Evolutionary conservation across 2,329 filamentous ascomycete species (phyloP).

Genomic region (Pseudogymnoascus sp.): DNA sequence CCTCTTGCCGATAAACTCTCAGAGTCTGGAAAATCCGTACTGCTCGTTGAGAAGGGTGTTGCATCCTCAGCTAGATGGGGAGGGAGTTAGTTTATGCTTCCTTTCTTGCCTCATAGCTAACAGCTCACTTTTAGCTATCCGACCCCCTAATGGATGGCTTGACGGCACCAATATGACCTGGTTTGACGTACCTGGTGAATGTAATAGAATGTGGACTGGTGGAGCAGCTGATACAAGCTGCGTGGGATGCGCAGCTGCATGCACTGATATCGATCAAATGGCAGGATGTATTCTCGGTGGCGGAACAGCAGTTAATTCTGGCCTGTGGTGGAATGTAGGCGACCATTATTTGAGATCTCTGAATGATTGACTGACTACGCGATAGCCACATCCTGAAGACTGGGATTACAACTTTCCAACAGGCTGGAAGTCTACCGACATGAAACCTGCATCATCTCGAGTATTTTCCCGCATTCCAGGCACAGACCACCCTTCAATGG

Average conservation of each 20-base stretch:
- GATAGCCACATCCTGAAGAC: conserved; percentile 51
- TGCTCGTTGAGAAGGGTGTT: conserved; percentile 55
- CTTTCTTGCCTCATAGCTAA: background rate
- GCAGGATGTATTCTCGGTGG: conserved; percentile 65
- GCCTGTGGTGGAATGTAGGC: conserved; percentile 56
- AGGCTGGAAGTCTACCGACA: conserved; percentile 62
- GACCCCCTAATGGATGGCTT: conserved; percentile 45
- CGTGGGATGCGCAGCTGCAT: conserved; percentile 40
- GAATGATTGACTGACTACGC: conserved; percentile 12
- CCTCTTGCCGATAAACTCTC: conserved; percentile 52
- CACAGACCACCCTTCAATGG: conserved; percentile 56
- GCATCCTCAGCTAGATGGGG: conserved; percentile 58
- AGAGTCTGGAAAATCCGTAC: conserved; percentile 55
- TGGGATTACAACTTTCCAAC: conserved; percentile 66
- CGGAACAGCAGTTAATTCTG: conserved; percentile 48
- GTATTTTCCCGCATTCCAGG: conserved; percentile 66
- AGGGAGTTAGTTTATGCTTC: conserved; percentile 34
- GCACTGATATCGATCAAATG: conserved; percentile 65
- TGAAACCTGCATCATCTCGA: conserved; percentile 49
- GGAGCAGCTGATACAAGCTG: conserved; percentile 19
- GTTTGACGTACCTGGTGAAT: conserved; percentile 64
- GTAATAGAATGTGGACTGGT: conserved; percentile 51
- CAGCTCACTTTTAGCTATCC: conserved; percentile 18
- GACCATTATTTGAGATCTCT: conserved; percentile 10
- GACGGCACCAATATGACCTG: conserved; percentile 55